Base-by-base conservation (phyloP, 2,329 filamentous ascomycete genomes). In the Xylaria sp. region DNA sequence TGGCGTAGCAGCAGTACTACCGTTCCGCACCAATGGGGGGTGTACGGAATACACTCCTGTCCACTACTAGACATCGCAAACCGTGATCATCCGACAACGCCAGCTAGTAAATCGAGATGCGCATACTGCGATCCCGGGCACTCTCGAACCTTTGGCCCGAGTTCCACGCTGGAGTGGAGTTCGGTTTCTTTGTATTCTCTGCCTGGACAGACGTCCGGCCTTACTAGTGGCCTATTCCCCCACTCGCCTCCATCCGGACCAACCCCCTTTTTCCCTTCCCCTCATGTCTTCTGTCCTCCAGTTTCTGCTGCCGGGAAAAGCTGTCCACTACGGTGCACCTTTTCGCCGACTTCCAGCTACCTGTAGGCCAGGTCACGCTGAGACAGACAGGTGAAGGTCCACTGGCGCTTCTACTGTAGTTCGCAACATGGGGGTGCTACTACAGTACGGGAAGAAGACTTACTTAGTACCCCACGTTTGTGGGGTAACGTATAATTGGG, bases 241-340 rank as follows among this genome's bases (percentile, higher is more conserved):
- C 56, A 67, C 69, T 66, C 67, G 51, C 69, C 59, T 66, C 52
- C 67, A 70, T 60, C 62, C 48, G 65, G 63, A 67, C 44, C 58
- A 60, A 66, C 71, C 69, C 71, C 70, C 66, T 57, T 61, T 44
- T 31, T 50, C 67, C 31, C 25, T 46, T 44, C 62, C 57, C 63
- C 58, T 55, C 59, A 59, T 37, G 23, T 56, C 48, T 60, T 13
- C 34, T 39, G 25, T n/a, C 28, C 34, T 62, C 52, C 57, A 31
- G 28, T 15, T 34, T 28, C 15, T 37, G 31, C 1, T 55, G 31
- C 18, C 28, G 28, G 67, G 54, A 67, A 67, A 69, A 54, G 54
- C 52, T 13, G 5, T 56, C 46, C 48, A 18, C 52, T 25, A 46
- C 25, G 23, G 41, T 50, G 25, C 37, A 18, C 28, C 58, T 59